Percentiles rank a stretch among this genome's conserved stretches.
These are phyloP conservation scores for Blakeslea trispora DNA, from an alignment of 371 early-diverging fungal species.

Conservation along the genomic window DNA sequence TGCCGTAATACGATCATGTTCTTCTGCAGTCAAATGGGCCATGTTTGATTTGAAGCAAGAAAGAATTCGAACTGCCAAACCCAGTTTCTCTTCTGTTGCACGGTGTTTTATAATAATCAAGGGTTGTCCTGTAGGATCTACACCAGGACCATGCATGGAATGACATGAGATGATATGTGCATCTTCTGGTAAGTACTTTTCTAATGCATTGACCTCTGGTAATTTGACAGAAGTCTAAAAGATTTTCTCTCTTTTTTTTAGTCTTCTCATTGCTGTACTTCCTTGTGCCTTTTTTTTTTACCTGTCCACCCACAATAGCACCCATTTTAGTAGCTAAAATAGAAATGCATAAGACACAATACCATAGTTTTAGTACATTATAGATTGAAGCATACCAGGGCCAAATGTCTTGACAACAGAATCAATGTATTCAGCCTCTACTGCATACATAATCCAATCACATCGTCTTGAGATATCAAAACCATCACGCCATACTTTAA, in stretches of 20 bases:
- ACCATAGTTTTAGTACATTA: background rate
- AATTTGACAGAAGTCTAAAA: conserved; percentile 94
- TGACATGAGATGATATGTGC: conserved; percentile 93
- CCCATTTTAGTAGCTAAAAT: conserved; percentile 80
- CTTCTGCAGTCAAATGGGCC: conserved; percentile 75
- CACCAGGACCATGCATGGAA: conserved; percentile 94
- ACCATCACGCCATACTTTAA: conserved; percentile 81
- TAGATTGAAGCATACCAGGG: conserved; percentile 56
- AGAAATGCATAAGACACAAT: background rate
- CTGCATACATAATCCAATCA: conserved; percentile 93
- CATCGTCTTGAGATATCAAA: conserved; percentile 79
- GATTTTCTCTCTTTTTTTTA: too few relatives aligned
- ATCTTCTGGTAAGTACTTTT: conserved; percentile 82
- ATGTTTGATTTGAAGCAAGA: conserved; percentile 77
- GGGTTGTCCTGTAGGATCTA: conserved; percentile 84
- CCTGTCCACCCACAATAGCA: conserved; percentile 83
- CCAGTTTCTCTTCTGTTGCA: conserved; percentile 60
- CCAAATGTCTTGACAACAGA: conserved; percentile 83
- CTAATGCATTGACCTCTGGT: conserved; percentile 91
- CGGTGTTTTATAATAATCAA: conserved; percentile 85
- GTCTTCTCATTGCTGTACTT: too few relatives aligned
- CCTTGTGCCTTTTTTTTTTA: conserved; percentile 13
- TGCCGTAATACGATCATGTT: conserved; percentile 95
- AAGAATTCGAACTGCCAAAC: conserved; percentile 66
- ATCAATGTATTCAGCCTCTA: conserved; percentile 88